Conservation (phyloP, 805 yeast species). For the Zygosaccharomyces rouxii region DNA sequence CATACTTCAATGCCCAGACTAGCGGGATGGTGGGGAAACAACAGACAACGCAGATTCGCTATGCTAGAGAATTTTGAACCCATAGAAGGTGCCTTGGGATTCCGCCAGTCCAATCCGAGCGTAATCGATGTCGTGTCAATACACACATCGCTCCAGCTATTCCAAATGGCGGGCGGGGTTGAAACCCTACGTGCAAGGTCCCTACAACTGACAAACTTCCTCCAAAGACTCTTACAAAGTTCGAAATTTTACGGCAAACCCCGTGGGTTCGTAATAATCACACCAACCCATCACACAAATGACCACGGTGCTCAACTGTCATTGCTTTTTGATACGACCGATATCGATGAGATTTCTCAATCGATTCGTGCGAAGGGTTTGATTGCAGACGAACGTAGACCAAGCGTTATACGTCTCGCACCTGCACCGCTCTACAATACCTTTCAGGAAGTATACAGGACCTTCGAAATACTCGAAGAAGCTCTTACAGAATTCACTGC, state of each 20-base stretch:
- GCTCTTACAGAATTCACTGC: slow-evolving; percentile 27
- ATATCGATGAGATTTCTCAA: slow-evolving; percentile 57
- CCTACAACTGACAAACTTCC: slow-evolving; percentile 49
- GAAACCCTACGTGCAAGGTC: slow-evolving; percentile 52
- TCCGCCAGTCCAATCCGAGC: slow-evolving; percentile 85
- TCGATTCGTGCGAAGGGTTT: slow-evolving; percentile 54
- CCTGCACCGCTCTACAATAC: slow-evolving; percentile 83
- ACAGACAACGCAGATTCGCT: slow-evolving; percentile 60
- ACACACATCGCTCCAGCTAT: slow-evolving; percentile 58
- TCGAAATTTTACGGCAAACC: slow-evolving; percentile 43
- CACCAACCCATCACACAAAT: slow-evolving; percentile 59
- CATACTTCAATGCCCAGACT: slow-evolving; percentile 53
- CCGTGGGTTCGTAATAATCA: slow-evolving; percentile 46
- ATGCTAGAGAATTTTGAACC: slow-evolving; percentile 81
- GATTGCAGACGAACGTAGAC: slow-evolving; percentile 84
- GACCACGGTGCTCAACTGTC: slow-evolving; percentile 83
- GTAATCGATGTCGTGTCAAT: slow-evolving; percentile 79
- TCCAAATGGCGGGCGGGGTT: slow-evolving; percentile 62
- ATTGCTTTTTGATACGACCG: slow-evolving; percentile 55
- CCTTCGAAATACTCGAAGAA: slow-evolving; percentile 44
- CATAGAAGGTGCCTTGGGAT: slow-evolving; percentile 79
- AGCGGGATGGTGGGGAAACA: slow-evolving; percentile 98
- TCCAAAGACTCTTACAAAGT: slow-evolving; percentile 44
- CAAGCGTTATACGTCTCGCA: slow-evolving; percentile 85
- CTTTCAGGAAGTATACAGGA: slow-evolving; percentile 54